These are phyloP conservation scores for Orobanche coerulescens DNA, from an alignment of 257 asterid genomes.

Conservation along the genomic window DNA sequence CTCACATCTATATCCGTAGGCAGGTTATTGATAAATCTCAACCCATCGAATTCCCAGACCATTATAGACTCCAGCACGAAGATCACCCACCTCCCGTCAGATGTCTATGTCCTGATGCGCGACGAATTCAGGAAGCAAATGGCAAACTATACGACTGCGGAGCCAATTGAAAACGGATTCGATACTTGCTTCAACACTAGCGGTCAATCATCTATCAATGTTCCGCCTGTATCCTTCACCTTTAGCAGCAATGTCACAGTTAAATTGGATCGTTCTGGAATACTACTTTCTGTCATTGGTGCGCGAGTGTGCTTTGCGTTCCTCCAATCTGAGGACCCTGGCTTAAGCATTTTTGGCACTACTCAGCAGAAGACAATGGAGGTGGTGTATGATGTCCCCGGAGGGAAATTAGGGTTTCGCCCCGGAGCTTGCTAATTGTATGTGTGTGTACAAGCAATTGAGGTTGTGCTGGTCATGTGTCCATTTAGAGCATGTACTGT, in stretches of 20 bases:
- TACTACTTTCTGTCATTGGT: neutral
- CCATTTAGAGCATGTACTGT: no score
- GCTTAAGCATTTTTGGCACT: neutral
- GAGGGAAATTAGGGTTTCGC: neutral
- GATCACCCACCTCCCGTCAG: neutral
- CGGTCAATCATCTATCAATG: neutral
- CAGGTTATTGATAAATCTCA: neutral
- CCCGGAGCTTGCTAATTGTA: no score
- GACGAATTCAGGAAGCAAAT: neutral
- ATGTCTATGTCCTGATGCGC: neutral
- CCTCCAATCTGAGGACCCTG: no score
- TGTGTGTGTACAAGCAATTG: no score
- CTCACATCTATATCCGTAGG: neutral
- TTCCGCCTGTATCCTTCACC: neutral
- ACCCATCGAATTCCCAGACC: neutral
- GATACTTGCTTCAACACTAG: neutral
- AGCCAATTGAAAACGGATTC: neutral
- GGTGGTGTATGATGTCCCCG: neutral
- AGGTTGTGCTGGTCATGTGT: no score
- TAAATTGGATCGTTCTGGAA: neutral
- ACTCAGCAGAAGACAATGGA: neutral
- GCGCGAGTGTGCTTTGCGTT: neutral
- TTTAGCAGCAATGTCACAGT: neutral
- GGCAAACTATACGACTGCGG: neutral
- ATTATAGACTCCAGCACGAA: neutral